Conservation (phyloP, 169 alveolate species). For the Plasmodium cynomolgi region DNA sequence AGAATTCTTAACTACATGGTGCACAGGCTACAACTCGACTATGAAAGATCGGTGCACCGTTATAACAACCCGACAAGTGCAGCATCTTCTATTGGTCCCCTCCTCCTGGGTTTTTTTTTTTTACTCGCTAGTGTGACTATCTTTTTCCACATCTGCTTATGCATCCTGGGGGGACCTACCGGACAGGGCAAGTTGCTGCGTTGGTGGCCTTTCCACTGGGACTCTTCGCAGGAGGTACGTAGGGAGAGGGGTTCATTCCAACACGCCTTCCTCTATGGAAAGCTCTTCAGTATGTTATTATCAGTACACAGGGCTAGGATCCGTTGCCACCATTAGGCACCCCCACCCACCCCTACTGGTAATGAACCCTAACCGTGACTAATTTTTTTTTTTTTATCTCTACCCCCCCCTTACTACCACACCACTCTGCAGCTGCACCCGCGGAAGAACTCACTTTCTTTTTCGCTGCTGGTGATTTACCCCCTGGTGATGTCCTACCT, state of each 20-base stretch:
- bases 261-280: background rate
- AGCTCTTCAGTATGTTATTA: background rate
- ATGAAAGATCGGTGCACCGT: background rate
- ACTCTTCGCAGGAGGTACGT: conserved; percentile 11
- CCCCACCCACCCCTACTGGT: background rate
- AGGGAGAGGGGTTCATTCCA: background rate
- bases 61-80: background rate
- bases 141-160: conserved; percentile 2
- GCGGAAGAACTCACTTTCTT: background rate
- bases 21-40: conserved; percentile 25
- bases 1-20: conserved; percentile 31
- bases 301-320: background rate
- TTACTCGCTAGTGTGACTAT: conserved; percentile 2
- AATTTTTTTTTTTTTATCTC: background rate
- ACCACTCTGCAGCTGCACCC: background rate
- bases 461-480: background rate
- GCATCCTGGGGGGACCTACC: background rate
- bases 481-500: conserved; percentile 11
- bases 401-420: background rate
- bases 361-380: background rate
- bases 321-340: background rate
- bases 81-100: background rate
- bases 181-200: background rate
- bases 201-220: background rate
- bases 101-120: conserved; percentile 8